Evolutionary conservation across 768 basidiomycete genomes (phyloP), one percentile per base, ranked within the genome.

Genomic region (Paxillus rubicundulus): DNA sequence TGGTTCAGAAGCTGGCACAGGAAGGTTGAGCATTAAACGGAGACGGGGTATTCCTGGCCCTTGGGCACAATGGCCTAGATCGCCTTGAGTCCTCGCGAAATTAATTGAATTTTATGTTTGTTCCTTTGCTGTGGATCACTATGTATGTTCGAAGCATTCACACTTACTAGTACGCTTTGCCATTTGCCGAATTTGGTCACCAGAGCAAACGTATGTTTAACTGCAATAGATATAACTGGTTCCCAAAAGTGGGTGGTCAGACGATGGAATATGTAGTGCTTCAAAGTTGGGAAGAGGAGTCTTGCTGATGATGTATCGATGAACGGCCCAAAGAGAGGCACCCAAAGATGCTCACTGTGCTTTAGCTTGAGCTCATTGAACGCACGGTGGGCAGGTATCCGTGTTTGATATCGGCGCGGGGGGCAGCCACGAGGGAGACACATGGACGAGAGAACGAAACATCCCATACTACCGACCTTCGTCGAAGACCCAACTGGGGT

Each of bases 41-140:
- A 65, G 67, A 47, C 61, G 59, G 34, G 70, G 63, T 14, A 56
- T 74, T 21, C 73, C 73, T 30, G 62, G 70, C 34, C 55, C 69
- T 8, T 70, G 69, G 69, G 56, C 63, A 12, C 65, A 70, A 47
- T 69, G 65, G 67, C 61, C 60, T 39, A 48, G 61, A 33, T 53
- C 66, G 24, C 56, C 61, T 46, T 67, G 48, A 62, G 61, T 54
- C 39, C 13, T 36, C 12, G 37, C 1, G 47, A 27, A 12, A 47
- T 42, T 44, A 47, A 32, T 49, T 34, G 52, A 28, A 21, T 45
- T 45, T 17, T 39, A 52, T 42, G 44, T 57, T 39, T 28, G 28
- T 50, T 51, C 37, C 37, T 24, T 49, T 50, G 38, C 52, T 33
- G 45, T 41, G 45, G 45, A 47, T 47, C 39, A 24, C 5, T 52